phyloP scores from a whole-genome alignment of 257 asterid genomes.

The Nicotiana undulata region DNA sequence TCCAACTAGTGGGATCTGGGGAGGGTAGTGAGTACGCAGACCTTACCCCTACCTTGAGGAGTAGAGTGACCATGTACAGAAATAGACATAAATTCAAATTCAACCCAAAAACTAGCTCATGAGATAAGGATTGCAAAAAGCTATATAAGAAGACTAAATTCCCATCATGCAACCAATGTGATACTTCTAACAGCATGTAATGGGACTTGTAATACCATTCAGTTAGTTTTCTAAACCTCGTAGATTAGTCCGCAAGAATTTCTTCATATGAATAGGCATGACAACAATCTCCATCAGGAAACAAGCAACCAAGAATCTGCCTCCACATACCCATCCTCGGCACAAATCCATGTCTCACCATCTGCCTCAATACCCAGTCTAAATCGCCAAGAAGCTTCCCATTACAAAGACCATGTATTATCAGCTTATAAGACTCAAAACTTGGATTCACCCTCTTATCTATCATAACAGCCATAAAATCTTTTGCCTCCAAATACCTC shows the following conservation, averaged over 20 bases:
- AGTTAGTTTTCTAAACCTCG: not conserved
- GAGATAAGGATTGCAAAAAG: too few relatives aligned
- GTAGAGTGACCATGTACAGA: too few relatives aligned
- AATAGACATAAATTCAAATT: too few relatives aligned
- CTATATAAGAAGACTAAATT: too few relatives aligned
- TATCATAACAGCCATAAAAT: constrained; percentile 45
- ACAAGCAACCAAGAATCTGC: constrained; percentile 33
- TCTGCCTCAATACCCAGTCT: constrained; percentile 65
- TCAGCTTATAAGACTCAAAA: constrained; percentile 59
- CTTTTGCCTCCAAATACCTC: constrained; percentile 53
- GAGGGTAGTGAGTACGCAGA: too few relatives aligned
- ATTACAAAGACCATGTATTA: constrained; percentile 51
- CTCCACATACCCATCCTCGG: constrained; percentile 93
- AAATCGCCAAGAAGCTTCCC: constrained; percentile 40
- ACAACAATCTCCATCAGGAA: constrained; percentile 9
- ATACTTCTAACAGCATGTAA: too few relatives aligned
- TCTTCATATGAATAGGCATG: constrained; percentile 10
- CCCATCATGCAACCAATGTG: too few relatives aligned
- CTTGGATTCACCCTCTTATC: constrained; percentile 51
- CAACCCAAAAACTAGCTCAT: too few relatives aligned
- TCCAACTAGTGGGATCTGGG: too few relatives aligned
- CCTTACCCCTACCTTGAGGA: too few relatives aligned
- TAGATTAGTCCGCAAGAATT: constrained; percentile 11
- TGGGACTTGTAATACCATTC: not conserved
- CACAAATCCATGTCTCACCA: constrained; percentile 59